phyloP scores from a whole-genome alignment of 768 basidiomycete species.

The Asterophora parasitica region DNA sequence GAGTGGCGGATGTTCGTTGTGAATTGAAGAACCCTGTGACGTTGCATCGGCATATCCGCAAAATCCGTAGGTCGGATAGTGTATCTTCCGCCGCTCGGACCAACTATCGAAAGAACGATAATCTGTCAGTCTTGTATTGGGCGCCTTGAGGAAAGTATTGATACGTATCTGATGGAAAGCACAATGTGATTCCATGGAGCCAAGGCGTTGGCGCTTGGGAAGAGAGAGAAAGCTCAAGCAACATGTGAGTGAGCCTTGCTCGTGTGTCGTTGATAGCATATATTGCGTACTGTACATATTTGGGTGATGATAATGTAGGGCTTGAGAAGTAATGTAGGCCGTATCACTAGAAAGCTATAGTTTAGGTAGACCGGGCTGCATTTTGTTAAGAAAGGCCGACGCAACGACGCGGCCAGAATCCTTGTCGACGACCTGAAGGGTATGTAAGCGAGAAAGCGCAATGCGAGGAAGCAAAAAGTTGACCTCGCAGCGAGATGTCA shows the following conservation, averaged over 20 bases:
- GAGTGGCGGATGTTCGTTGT: neutral
- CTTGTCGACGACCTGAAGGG: conserved; percentile 52
- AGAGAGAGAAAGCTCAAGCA: neutral
- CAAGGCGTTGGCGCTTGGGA: conserved; percentile 2
- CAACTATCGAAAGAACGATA: neutral
- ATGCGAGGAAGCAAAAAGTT: conserved; percentile 17
- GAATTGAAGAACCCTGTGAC: neutral
- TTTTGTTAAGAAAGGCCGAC: conserved; percentile 66
- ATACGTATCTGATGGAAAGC: conserved; percentile 8
- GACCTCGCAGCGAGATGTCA: conserved; percentile 72
- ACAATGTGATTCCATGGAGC: neutral
- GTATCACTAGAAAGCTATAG: conserved; percentile 24
- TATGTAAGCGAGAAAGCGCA: conserved; percentile 1
- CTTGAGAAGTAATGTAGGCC: neutral
- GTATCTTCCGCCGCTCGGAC: neutral
- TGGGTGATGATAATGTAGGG: conserved; percentile 5
- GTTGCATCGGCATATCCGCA: neutral
- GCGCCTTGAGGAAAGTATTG: neutral
- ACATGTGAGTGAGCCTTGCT: neutral
- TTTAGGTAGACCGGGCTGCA: conserved; percentile 57
- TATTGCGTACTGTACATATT: conserved; percentile 15
- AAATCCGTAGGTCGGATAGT: neutral
- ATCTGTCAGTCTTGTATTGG: neutral
- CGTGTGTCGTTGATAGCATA: conserved; percentile 1
- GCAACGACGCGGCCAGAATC: conserved; percentile 54